Conservation (phyloP, 768 basidiomycete genomes). For the Sarcodon sp. region DNA sequence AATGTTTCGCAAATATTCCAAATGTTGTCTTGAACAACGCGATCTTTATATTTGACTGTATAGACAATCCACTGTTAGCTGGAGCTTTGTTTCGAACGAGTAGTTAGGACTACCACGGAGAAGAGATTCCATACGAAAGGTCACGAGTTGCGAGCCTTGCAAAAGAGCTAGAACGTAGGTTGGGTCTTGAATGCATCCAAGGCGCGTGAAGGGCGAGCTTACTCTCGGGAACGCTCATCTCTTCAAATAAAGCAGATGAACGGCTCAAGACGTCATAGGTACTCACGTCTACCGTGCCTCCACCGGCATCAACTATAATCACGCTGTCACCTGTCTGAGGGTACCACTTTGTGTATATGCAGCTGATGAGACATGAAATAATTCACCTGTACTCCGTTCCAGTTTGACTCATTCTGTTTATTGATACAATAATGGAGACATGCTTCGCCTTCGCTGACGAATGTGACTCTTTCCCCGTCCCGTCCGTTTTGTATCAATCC, state of each 20-base stretch:
- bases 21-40: too few relatives aligned
- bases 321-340: conserved; percentile 30
- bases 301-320: conserved; percentile 48
- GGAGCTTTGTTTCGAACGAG: too few relatives aligned
- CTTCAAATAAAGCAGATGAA: conserved; percentile 23
- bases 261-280: conserved; percentile 29
- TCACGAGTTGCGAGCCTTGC: too few relatives aligned
- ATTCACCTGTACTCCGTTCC: conserved; percentile 9
- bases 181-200: too few relatives aligned
- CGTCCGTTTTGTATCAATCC: conserved; percentile 30
- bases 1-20: too few relatives aligned
- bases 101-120: too few relatives aligned
- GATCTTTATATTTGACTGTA: too few relatives aligned
- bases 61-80: too few relatives aligned
- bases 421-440: conserved; percentile 35
- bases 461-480: conserved; percentile 19
- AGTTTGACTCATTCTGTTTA: conserved; percentile 17
- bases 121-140: too few relatives aligned
- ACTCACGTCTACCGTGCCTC: conserved; percentile 50
- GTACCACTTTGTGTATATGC: neutral
- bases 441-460: conserved; percentile 42
- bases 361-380: neutral
- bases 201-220: too few relatives aligned
- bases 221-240: conserved; percentile 17
- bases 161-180: too few relatives aligned